These are phyloP conservation scores for Aegilops sharonensis DNA, from an alignment of 176 grass and related monocot genomes.

Conservation along the genomic window DNA sequence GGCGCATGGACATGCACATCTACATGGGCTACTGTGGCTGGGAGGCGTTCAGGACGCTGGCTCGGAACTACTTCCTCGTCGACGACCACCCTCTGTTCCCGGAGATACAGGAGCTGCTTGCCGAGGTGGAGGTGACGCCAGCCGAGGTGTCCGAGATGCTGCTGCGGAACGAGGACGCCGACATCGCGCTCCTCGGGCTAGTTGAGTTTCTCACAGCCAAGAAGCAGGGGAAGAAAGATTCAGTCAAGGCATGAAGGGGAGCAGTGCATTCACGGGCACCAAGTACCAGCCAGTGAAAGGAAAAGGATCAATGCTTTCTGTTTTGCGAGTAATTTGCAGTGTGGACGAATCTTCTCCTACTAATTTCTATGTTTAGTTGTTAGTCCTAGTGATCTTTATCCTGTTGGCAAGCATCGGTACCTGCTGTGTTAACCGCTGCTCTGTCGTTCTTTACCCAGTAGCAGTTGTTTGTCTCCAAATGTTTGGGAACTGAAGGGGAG, in stretches of 20 bases:
- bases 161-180: conserved; percentile 5
- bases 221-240: not conserved
- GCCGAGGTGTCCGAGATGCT: conserved; percentile 28
- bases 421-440: not conserved
- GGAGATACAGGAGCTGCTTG: not conserved
- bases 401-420: too few species aligned
- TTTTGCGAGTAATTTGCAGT: not conserved
- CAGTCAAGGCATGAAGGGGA: not conserved
- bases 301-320: not conserved
- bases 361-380: not conserved
- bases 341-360: not conserved
- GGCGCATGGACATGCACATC: conserved; percentile 77
- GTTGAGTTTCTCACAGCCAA: not conserved
- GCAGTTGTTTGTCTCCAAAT: not conserved
- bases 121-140: conserved; percentile 24
- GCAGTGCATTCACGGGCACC: not conserved
- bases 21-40: conserved; percentile 47
- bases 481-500: not conserved
- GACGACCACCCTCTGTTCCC: conserved; percentile 31
- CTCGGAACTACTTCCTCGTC: conserved; percentile 25
- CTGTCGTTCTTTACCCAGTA: not conserved
- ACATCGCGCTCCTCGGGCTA: not conserved
- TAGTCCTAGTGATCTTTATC: too few species aligned
- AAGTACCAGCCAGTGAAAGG: not conserved
- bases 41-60: conserved; percentile 46